phyloP scores from a whole-genome alignment of 164 flowering plant genomes.

The Umbilicus rupestris region DNA sequence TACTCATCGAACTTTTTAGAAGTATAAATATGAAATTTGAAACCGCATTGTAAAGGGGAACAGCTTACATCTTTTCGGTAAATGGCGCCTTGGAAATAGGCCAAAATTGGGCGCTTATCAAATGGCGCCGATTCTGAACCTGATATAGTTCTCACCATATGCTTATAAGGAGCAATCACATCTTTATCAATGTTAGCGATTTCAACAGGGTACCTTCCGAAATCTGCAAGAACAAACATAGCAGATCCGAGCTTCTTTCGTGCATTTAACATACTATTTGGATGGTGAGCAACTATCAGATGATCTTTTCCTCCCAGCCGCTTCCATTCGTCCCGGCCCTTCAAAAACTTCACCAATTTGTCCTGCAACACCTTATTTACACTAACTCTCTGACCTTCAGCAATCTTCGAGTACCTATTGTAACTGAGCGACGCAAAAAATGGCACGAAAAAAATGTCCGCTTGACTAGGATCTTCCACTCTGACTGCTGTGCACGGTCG shows the following conservation, averaged over 20 bases:
- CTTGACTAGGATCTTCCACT: background rate
- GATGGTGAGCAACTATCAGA: slow-evolving; percentile 84
- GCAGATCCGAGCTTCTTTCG: slow-evolving; percentile 62
- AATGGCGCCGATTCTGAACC: slow-evolving; percentile 36
- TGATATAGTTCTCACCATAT: slow-evolving; percentile 40
- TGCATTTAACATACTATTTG: slow-evolving; percentile 71
- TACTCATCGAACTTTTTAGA: too few species aligned
- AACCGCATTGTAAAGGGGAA: background rate
- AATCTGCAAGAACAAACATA: slow-evolving; percentile 90
- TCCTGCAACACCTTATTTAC: slow-evolving; percentile 17
- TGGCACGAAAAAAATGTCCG: background rate
- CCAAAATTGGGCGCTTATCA: slow-evolving; percentile 42
- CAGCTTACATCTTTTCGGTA: slow-evolving; percentile 84
- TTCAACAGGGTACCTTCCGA: slow-evolving; percentile 63
- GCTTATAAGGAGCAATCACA: slow-evolving; percentile 81
- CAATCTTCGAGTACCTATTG: slow-evolving; percentile 1
- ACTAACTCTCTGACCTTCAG: background rate
- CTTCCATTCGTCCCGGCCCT: slow-evolving; percentile 59
- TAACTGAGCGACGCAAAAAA: background rate
- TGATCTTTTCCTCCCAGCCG: slow-evolving; percentile 59
- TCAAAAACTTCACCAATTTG: slow-evolving; percentile 53
- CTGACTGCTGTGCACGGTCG: background rate
- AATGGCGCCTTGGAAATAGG: slow-evolving; percentile 81
- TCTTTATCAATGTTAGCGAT: slow-evolving; percentile 72
- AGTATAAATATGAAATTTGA: background rate